Evolutionary conservation across 257 asterid genomes (phyloP).

Genomic region (Oldenlandia corymbosa): DNA sequence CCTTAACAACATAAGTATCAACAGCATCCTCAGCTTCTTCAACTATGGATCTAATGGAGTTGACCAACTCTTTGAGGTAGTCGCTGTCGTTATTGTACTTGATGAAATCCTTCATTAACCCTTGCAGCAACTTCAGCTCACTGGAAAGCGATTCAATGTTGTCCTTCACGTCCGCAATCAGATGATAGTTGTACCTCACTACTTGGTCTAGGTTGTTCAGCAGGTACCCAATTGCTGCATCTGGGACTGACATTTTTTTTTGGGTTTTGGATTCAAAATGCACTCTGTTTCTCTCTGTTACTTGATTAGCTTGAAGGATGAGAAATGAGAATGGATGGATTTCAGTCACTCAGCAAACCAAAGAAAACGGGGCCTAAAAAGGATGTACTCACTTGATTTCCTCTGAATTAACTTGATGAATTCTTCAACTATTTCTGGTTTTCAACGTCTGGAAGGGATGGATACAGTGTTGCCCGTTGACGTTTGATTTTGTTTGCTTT

Average conservation of each 20-base stretch:
- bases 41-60: slow-evolving; percentile 36
- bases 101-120: slow-evolving; percentile 36
- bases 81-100: slow-evolving; percentile 30
- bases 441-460: no score
- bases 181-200: neutral
- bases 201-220: slow-evolving; percentile 41
- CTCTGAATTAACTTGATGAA: no score
- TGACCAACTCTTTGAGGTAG: slow-evolving; percentile 28
- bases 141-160: slow-evolving; percentile 33
- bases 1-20: slow-evolving; percentile 41
- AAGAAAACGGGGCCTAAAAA: no score
- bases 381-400: no score
- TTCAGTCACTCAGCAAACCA: no score
- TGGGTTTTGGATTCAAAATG: no score
- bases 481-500: no score
- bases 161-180: slow-evolving; percentile 17
- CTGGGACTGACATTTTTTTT: slow-evolving; percentile 8
- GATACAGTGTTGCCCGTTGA: no score
- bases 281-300: no score
- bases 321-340: no score
- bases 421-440: no score
- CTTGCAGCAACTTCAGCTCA: slow-evolving; percentile 37
- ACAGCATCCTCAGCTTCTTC: slow-evolving; percentile 54
- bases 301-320: no score
- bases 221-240: slow-evolving; percentile 50